Evolutionary conservation across 73 alveolate species (phyloP), one percentile per base, ranked within the genome.

Genomic region (Paramecium sonneborni): DNA sequence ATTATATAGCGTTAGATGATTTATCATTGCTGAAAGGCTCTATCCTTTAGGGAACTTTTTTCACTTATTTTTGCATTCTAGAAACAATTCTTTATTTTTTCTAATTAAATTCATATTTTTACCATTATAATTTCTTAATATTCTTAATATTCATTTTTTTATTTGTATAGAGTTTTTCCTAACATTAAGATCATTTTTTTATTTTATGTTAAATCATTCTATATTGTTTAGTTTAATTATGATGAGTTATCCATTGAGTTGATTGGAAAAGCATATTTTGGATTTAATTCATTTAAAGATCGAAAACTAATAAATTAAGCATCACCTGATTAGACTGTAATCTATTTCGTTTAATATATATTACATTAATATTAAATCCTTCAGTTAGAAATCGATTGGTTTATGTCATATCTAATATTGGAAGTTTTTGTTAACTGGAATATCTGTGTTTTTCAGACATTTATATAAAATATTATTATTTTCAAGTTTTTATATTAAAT

Each of bases 291-390:
- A 35, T 38, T 38, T 28, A 72, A 21, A 9, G 35, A 35, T 72
- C 86, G 30, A 38, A 72, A 72, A n/a, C 86, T 72, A 34, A 72
- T 21, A 24, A 72, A 72, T 72, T 72, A 72, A 28, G 86, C 86
- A 72, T 72, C 86, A 35, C 86, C 86, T 15, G 86, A 72, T 9
- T 38, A 35, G 24, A 72, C 86, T 35, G 86, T 32, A 5, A 72
- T 32, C 86, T 72, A 38, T 9, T 14, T 35, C 21, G 1, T 35
- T 37, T 34, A 72, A 72, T 5, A 18, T 9, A 35, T 8, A 15
- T 20, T 72, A 72, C 86, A 72, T 72, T 72, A n/a, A 37, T 28
- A 12, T 72, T 35, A n/a, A 35, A 3, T 11, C 32, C 44, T 5
- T 72, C 86, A 0, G 58, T 32, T 35, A 20, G n/a, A 34, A 21